Percentiles rank a stretch among this genome's conserved stretches.
phyloP scores from a whole-genome alignment of 164 flowering plant genomes.

The Saururus chinensis region DNA sequence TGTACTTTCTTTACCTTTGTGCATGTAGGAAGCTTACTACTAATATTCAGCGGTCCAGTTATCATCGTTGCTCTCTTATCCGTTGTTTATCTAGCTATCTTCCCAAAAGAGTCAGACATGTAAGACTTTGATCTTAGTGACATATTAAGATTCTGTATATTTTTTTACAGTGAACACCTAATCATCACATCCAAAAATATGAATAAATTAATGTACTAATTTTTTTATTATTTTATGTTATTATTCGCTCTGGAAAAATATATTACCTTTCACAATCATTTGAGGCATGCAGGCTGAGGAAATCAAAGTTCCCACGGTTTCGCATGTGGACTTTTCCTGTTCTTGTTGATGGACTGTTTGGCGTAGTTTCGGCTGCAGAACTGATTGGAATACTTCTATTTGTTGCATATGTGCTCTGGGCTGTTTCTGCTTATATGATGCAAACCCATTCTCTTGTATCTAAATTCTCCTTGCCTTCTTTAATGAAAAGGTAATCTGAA shows the following conservation, averaged over 20 bases:
- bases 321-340: conserved; percentile 92
- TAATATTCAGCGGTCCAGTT: conserved; percentile 56
- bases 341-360: conserved; percentile 79
- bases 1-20: background rate
- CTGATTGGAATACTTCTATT: conserved; percentile 60
- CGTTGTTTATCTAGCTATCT: conserved; percentile 16
- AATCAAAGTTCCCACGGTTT: conserved; percentile 29
- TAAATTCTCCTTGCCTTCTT: conserved; percentile 4
- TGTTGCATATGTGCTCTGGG: conserved; percentile 47
- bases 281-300: conserved; percentile 28
- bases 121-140: background rate
- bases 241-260: background rate
- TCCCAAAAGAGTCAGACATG: background rate
- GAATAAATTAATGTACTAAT: background rate
- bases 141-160: background rate
- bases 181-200: no score
- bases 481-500: conserved; percentile 20
- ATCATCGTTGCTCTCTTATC: conserved; percentile 46
- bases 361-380: conserved; percentile 86
- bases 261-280: no score
- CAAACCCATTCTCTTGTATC: conserved; percentile 15
- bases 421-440: conserved; percentile 30
- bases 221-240: background rate
- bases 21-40: conserved; percentile 52
- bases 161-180: background rate